A percentile compares a stretch with the other conserved stretches of the same genome.
These are phyloP conservation scores for Urochloa ruziziensis DNA, from an alignment of 176 grass and related monocot species.

Conservation along the genomic window DNA sequence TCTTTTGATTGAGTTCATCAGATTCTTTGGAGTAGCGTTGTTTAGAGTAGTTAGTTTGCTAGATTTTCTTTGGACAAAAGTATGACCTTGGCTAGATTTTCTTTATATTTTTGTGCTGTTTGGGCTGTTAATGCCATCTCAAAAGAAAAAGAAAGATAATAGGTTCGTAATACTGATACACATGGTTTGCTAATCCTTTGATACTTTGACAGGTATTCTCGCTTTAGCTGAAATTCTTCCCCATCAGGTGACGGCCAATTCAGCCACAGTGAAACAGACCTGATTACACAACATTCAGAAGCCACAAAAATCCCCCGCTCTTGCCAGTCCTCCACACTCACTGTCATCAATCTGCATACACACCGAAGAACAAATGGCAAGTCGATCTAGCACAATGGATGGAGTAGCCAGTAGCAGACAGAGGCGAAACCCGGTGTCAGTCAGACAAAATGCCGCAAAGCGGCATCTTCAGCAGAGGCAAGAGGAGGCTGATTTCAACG, in stretches of 20 bases:
- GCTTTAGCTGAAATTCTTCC: background rate
- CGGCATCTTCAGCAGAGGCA: slow-evolving; percentile 30
- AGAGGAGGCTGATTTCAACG: slow-evolving; percentile 16
- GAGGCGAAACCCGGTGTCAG: slow-evolving; percentile 3
- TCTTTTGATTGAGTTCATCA: background rate
- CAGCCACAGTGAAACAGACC: slow-evolving; percentile 15
- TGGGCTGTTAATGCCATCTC: background rate
- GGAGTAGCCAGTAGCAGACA: background rate
- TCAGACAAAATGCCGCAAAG: background rate
- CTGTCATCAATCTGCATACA: background rate
- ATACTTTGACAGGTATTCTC: background rate
- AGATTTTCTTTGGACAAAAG: background rate
- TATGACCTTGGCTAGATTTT: background rate
- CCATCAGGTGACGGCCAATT: background rate
- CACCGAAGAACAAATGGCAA: background rate
- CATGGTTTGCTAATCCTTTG: background rate
- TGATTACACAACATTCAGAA: slow-evolving; percentile 4
- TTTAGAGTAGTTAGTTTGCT: background rate
- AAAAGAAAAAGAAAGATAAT: background rate
- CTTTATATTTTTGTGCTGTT: background rate
- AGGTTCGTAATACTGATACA: background rate
- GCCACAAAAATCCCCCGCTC: background rate
- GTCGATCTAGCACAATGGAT: slow-evolving; percentile 10
- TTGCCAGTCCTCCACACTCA: background rate
- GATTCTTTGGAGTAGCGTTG: background rate